Evolutionary conservation across 2,329 filamentous ascomycete genomes (phyloP), one percentile per base, ranked within the genome.

Genomic region (Fusarium liriodendri): DNA sequence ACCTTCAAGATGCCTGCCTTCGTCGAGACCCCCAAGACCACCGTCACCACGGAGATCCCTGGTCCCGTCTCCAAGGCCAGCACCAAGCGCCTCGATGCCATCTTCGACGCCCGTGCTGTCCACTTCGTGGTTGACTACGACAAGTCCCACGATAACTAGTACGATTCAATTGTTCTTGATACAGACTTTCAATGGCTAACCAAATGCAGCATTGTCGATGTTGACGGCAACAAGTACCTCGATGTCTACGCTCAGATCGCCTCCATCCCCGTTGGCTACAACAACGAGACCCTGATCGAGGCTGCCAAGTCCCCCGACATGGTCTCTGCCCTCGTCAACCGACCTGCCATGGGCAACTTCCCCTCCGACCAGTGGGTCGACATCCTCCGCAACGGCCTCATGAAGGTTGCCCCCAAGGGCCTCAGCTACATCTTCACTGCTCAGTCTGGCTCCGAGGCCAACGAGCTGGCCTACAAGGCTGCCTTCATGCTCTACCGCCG

Each of bases 401-500:
- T 96, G 50, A 89, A 87, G 64, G 93, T 92, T 55, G 93, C 94
- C 0, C 94, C 94, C 57, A 92, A 91, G 81, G 93, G 93, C 55
- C 85, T 94, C 66, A 86, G 94, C 85, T 92, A 95, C 83, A 93
- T 95, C 77, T 95, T 95, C 85, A 96, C 94, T 55, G 93, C 90
- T 60, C 91, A 93, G 85, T 89, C 93, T 50, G 94, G 94, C 68
- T 95, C 93, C 37, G 94, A 96, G 80, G 94, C 94, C 82, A 95
- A 95, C 83, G 94, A 96, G 84, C 91, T 93, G 58, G 94, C 94
- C 65, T 96, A 93, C 88, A 96, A 96, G 85, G 94, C 94, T 16
- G 93, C 94, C 29, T 95, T 95, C 85, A 96, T 96, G 92, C 94
- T 91, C 85, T 91, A 91, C 82, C 88, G 92, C 59, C 92, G 93